Conservation (phyloP, 441 rosid genomes). For the Populus hybrid region DNA sequence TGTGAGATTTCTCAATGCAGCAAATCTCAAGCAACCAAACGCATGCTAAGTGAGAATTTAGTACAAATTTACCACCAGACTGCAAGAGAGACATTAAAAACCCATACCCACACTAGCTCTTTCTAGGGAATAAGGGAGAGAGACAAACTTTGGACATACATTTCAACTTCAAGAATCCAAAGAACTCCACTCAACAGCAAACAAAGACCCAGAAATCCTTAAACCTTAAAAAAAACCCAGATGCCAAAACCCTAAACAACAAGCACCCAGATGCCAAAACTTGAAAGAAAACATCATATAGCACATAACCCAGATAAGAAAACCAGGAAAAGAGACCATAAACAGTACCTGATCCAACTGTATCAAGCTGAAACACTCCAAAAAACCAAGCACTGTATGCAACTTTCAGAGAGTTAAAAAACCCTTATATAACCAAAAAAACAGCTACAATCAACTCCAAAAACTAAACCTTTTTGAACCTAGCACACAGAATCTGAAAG, state of each 20-base stretch:
- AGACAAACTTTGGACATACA: not conserved
- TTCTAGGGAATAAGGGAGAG: not conserved
- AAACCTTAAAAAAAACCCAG: not conserved
- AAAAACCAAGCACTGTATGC: not conserved
- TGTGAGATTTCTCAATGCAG: not conserved
- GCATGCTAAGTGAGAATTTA: not conserved
- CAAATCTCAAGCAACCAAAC: not conserved
- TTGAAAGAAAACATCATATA: not conserved
- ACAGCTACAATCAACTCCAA: not conserved
- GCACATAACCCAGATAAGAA: slow-evolving; percentile 1
- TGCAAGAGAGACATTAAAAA: not conserved
- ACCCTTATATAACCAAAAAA: slow-evolving; percentile 8
- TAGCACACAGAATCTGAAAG: slow-evolving; percentile 11
- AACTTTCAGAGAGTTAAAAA: slow-evolving; percentile 12
- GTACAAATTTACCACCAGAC: not conserved
- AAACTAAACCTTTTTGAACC: not conserved
- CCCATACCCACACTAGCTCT: not conserved
- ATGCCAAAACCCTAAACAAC: not conserved
- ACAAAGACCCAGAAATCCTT: not conserved
- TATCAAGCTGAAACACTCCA: slow-evolving; percentile 18
- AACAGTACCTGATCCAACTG: slow-evolving; percentile 32
- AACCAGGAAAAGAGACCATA: slow-evolving; percentile 10
- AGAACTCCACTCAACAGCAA: not conserved
- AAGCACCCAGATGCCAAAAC: slow-evolving; percentile 18
- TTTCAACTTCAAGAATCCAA: slow-evolving; percentile 3